Percentiles rank a stretch among this genome's conserved stretches.
Evolutionary conservation across 306 rosid genomes (phyloP).

Genomic region (Prosopis cineraria): DNA sequence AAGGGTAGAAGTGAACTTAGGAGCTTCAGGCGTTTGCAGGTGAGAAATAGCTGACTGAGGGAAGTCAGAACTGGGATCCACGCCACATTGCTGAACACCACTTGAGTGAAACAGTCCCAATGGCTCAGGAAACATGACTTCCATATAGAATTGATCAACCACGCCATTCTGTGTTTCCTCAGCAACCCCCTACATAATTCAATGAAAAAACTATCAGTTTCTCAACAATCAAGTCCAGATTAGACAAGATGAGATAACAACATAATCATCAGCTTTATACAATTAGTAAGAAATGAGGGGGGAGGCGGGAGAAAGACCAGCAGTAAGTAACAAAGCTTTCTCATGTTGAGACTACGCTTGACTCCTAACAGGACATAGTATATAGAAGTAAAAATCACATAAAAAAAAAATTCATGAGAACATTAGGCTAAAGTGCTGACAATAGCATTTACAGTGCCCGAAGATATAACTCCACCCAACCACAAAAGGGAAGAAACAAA

Average conservation of each 20-base stretch:
- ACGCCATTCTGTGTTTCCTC: slow-evolving; percentile 55
- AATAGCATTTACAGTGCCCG: neutral
- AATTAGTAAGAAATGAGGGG: neutral
- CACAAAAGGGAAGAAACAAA: slow-evolving; percentile 4
- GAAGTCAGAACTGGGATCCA: slow-evolving; percentile 46
- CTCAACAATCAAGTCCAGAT: neutral
- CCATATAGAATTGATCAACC: slow-evolving; percentile 45
- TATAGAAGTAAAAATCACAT: neutral
- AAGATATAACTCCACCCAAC: neutral
- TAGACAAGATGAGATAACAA: neutral
- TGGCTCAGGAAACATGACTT: slow-evolving; percentile 37
- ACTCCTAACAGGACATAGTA: neutral
- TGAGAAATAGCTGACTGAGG: slow-evolving; percentile 46
- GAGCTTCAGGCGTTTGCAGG: slow-evolving; percentile 39
- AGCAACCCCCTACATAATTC: slow-evolving; percentile 49
- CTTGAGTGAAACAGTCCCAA: slow-evolving; percentile 1
- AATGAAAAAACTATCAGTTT: slow-evolving; percentile 11
- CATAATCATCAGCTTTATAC: neutral
- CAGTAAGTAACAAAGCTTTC: neutral
- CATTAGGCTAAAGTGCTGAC: neutral
- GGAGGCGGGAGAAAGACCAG: neutral
- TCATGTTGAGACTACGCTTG: neutral
- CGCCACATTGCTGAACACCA: slow-evolving; percentile 47
- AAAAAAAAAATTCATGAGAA: neutral
- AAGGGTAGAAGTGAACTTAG: slow-evolving; percentile 51